Evolutionary conservation across 1,284 basidiomycete genomes (phyloP).

Genomic region (Schizopora paradoxa): DNA sequence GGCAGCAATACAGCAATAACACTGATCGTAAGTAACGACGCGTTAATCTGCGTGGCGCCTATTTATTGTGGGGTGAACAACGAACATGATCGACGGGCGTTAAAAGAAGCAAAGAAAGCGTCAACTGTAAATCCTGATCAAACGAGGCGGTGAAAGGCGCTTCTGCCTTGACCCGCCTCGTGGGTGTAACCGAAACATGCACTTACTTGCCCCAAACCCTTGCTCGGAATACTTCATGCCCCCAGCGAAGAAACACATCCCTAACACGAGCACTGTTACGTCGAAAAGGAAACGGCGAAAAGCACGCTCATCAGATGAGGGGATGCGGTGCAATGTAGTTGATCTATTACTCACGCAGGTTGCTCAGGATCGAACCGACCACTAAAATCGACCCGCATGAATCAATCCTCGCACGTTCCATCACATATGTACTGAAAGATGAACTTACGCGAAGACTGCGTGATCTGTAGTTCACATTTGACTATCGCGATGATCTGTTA

Average conservation of each 20-base stretch:
- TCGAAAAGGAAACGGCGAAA: slow-evolving; percentile 20
- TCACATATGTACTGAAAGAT: slow-evolving; percentile 5
- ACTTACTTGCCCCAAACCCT: slow-evolving; percentile 65
- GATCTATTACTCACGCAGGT: slow-evolving; percentile 48
- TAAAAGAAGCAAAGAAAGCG: not conserved
- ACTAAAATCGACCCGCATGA: slow-evolving; percentile 38
- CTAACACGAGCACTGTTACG: slow-evolving; percentile 55
- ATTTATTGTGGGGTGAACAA: slow-evolving; percentile 5
- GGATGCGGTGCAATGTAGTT: slow-evolving; percentile 1
- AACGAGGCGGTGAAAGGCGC: slow-evolving; percentile 2
- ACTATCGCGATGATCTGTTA: slow-evolving; percentile 73
- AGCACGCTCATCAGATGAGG: not conserved
- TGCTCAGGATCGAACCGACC: slow-evolving; percentile 75
- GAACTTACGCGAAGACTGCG: slow-evolving; percentile 70
- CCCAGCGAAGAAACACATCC: slow-evolving; percentile 79
- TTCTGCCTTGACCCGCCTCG: not conserved
- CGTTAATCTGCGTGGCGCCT: slow-evolving; percentile 79
- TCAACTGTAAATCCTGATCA: not conserved
- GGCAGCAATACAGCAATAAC: slow-evolving; percentile 79
- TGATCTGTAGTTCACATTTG: slow-evolving; percentile 77
- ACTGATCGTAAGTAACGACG: slow-evolving; percentile 75
- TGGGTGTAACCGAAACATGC: not conserved
- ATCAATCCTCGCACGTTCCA: no score
- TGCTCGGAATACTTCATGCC: slow-evolving; percentile 75
- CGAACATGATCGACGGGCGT: not conserved